Evolutionary conservation across 768 basidiomycete genomes (phyloP).

Genomic region (Polyporus arcularius): DNA sequence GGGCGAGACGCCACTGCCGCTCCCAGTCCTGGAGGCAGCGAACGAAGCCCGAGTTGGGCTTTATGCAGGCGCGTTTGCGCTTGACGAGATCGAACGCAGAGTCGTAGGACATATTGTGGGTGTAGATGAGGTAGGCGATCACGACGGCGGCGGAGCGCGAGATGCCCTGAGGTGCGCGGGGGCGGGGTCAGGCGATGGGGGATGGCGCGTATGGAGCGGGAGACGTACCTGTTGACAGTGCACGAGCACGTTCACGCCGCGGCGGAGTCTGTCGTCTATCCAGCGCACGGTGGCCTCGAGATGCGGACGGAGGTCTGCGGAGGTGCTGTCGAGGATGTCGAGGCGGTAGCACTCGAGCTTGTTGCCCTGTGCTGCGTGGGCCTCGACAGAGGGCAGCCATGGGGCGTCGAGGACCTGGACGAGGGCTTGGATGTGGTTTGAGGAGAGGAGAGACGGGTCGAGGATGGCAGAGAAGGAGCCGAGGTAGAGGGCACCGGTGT

Average conservation of each 20-base stretch:
- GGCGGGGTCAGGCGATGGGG: background rate
- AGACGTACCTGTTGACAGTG: slow-evolving; percentile 80
- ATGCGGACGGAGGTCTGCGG: slow-evolving; percentile 65
- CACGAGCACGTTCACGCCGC: slow-evolving; percentile 69
- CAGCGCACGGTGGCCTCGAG: slow-evolving; percentile 67
- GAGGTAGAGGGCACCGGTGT: slow-evolving; percentile 62
- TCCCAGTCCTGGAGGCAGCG: slow-evolving; percentile 35
- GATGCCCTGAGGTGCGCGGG: slow-evolving; percentile 52
- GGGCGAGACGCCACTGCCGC: slow-evolving; percentile 27
- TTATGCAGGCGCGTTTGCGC: slow-evolving; percentile 68
- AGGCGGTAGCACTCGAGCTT: slow-evolving; percentile 58
- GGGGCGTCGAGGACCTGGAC: slow-evolving; percentile 69
- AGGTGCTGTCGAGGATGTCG: slow-evolving; percentile 62
- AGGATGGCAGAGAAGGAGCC: slow-evolving; percentile 64
- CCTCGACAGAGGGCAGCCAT: slow-evolving; percentile 50
- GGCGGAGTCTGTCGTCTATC: slow-evolving; percentile 61
- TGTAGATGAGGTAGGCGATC: slow-evolving; percentile 80
- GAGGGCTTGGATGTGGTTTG: slow-evolving; percentile 55
- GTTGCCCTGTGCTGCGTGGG: slow-evolving; percentile 32
- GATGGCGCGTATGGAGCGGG: too few relatives aligned
- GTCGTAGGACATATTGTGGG: slow-evolving; percentile 73
- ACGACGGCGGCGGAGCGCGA: slow-evolving; percentile 78
- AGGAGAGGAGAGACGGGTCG: slow-evolving; percentile 53
- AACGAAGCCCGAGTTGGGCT: slow-evolving; percentile 80
- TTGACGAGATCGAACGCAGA: slow-evolving; percentile 60